Base-by-base conservation (phyloP, 2,329 filamentous ascomycete species). In the Cercospora sp. region DNA sequence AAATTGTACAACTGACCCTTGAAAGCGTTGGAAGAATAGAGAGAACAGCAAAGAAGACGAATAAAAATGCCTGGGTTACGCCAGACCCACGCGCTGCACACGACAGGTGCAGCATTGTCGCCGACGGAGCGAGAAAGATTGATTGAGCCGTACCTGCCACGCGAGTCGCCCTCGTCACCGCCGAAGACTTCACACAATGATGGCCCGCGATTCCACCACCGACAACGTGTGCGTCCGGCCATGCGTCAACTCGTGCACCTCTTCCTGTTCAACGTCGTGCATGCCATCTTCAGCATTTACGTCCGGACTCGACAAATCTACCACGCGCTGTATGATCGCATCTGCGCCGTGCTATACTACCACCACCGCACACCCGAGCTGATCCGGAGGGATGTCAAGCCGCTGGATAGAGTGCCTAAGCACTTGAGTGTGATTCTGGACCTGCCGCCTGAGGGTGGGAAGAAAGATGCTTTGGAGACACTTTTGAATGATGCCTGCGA, bases 351-450 rank as follows among this genome's bases (percentile, higher is more conserved):
- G 69, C 84, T 97, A 64, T 94, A 94, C 79, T 95, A 99, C 82
- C 96, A 99, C 82, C 95, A 99, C 80, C 91, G 92, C 63, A 97
- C 94, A 0, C 95, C 95, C 7, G 92, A 97, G 78, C 88, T 97
- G 77, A 97, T 99, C 73, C 89, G 90, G 76, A 90, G 91, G 75
- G 95, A 99, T 81, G 90, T 98, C 28, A 88, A 88, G 78, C 85
- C 86, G 9, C 80, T 99, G 66, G 86, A 84, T 67, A 88, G 90
- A 74, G 81, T 96, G 68, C 95, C 95, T 2, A 87, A 91, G 72
- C 95, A 99, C 77, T 80, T 99, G 61, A 97, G 93, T 77, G 90
- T 97, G 10, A 90, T 98, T 64, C 81, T 99, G 67, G 90, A 90
- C 67, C 83, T 92, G 59, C 89, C 94, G 75, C 84, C 90, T 77